Evolutionary conservation across 192 early-diverging fungal species (phyloP).

Genomic region (Lobosporangium transversale): DNA sequence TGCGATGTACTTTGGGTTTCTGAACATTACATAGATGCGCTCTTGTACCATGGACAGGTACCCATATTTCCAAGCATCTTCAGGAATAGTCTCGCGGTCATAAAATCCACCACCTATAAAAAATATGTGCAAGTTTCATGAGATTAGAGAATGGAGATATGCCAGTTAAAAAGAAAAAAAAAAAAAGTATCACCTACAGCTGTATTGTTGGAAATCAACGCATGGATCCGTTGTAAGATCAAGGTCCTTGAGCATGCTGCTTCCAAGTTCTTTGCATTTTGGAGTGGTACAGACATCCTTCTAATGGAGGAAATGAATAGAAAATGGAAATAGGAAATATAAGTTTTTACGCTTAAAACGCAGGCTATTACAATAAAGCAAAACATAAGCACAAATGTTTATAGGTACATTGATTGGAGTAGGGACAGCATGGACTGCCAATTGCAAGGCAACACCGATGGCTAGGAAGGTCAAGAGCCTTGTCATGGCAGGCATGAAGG

Average conservation of each 20-base stretch:
- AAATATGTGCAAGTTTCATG: too few relatives aligned
- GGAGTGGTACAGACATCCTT: conserved; percentile 61
- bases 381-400: not conserved
- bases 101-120: not conserved
- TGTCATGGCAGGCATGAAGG: not conserved
- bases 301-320: not conserved
- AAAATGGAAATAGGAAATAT: not conserved
- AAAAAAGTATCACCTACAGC: conserved; percentile 55
- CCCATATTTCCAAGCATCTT: not conserved
- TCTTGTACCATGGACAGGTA: not conserved
- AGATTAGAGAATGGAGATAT: too few relatives aligned
- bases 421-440: conserved; percentile 13
- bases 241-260: conserved; percentile 59
- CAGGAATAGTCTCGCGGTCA: not conserved
- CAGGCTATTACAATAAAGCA: not conserved
- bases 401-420: not conserved
- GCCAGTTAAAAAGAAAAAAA: conserved; percentile 6
- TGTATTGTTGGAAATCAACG: conserved; percentile 71
- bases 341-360: not conserved
- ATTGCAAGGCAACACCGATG: conserved; percentile 18
- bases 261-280: conserved; percentile 59
- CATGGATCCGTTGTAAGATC: conserved; percentile 68
- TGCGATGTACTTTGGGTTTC: too few relatives aligned
- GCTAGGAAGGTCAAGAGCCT: conserved; percentile 15
- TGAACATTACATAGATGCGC: not conserved